These are phyloP conservation scores for Neurospora discreta DNA, from an alignment of 495 filamentous ascomycete species.

Conservation along the genomic window DNA sequence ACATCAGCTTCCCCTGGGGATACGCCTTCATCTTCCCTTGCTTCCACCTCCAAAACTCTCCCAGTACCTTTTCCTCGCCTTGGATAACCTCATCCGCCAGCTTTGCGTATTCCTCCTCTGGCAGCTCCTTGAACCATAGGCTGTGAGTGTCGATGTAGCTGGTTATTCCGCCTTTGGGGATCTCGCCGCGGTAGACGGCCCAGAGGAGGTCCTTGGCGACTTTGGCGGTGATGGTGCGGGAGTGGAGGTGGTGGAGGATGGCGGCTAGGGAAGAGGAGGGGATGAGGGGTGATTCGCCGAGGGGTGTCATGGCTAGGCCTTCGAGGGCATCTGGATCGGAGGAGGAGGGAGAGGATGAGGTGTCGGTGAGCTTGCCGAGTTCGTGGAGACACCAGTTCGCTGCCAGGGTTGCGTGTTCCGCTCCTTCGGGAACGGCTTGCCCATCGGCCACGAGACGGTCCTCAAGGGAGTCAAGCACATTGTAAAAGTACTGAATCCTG, in stretches of 20 bases:
- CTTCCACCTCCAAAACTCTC: constrained; percentile 57
- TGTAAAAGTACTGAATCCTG: constrained; percentile 72
- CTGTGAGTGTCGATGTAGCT: constrained; percentile 54
- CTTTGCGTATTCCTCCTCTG: constrained; percentile 45
- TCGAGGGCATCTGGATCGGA: too few relatives aligned
- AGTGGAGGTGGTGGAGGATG: constrained; percentile 53
- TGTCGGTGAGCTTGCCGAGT: constrained; percentile 57
- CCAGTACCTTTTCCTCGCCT: constrained; percentile 48
- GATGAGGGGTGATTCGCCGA: constrained; percentile 36
- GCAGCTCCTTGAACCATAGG: constrained; percentile 54
- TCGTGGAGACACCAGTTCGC: constrained; percentile 77
- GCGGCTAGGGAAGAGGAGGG: constrained; percentile 49
- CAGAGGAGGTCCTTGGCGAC: constrained; percentile 66
- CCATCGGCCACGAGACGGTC: constrained; percentile 28
- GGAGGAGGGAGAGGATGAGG: neutral
- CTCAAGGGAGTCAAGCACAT: constrained; percentile 49
- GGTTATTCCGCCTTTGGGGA: constrained; percentile 27
- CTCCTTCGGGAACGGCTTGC: neutral
- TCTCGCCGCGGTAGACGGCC: constrained; percentile 36
- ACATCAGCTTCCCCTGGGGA: constrained; percentile 63
- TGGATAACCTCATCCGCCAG: constrained; percentile 42
- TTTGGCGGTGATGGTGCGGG: constrained; percentile 58
- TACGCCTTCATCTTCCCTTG: constrained; percentile 27
- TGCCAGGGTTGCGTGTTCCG: constrained; percentile 28
- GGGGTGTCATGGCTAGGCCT: constrained; percentile 27